phyloP scores from a whole-genome alignment of 1,284 basidiomycete genomes.

The Coniferiporia sulphurascens region DNA sequence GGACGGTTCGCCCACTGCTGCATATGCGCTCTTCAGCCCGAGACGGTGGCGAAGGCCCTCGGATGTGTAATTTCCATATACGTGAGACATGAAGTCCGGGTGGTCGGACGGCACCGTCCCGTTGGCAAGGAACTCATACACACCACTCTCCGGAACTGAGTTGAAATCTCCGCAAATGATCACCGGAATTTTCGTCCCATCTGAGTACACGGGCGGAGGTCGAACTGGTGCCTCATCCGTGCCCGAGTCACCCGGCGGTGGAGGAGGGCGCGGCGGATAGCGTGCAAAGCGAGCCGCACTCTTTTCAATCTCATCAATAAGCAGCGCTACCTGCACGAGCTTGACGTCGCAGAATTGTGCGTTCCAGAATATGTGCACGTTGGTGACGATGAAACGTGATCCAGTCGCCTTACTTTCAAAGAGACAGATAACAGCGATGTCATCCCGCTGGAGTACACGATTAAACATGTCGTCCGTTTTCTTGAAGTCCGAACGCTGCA shows the following conservation, averaged over 20 bases:
- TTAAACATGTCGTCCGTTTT: conserved; percentile 99
- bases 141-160: conserved; percentile 81
- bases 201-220: conserved; percentile 65
- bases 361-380: conserved; percentile 94
- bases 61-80: conserved; percentile 91
- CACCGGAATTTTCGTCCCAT: conserved; percentile 86
- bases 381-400: conserved; percentile 84
- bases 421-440: conserved; percentile 86
- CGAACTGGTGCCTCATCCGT: conserved; percentile 29
- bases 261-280: conserved; percentile 64
- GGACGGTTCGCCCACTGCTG: conserved; percentile 58
- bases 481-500: conserved; percentile 93
- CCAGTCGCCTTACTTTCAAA: conserved; percentile 88
- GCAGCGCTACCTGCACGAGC: conserved; percentile 89
- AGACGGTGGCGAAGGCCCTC: conserved; percentile 82
- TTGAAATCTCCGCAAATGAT: conserved; percentile 96
- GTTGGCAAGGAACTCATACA: conserved; percentile 86
- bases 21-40: conserved; percentile 82
- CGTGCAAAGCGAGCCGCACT: conserved; percentile 81
- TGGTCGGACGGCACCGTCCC: conserved; percentile 75
- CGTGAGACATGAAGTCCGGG: conserved; percentile 89
- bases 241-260: conserved; percentile 23
- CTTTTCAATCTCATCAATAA: conserved; percentile 93
- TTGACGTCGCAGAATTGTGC: conserved; percentile 94
- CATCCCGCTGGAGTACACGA: conserved; percentile 93